A percentile compares a stretch with the other conserved stretches of the same genome.
phyloP scores from a whole-genome alignment of 208 protist species.

The Vickermania spadyakhi region DNA sequence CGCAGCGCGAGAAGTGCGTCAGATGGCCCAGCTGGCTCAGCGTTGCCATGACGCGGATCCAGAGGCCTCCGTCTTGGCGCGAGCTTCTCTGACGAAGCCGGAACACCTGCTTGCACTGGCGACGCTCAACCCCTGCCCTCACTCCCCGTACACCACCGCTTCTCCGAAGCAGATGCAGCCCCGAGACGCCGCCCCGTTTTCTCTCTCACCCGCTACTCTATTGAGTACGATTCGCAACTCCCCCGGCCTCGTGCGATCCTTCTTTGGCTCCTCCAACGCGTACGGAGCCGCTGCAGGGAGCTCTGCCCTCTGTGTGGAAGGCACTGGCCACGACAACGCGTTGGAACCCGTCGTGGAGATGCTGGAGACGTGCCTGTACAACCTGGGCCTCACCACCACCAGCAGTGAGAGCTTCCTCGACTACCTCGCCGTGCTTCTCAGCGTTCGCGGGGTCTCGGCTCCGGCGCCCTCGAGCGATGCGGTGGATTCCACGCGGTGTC shows the following conservation, averaged over 20 bases:
- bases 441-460: conserved; percentile 19
- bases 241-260: conserved; percentile 32
- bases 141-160: background rate
- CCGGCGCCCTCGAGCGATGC: conserved; percentile 17
- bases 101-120: background rate
- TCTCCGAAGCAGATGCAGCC: background rate
- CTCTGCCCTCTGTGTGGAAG: conserved; percentile 27
- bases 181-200: background rate
- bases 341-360: too few species aligned
- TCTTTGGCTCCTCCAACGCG: conserved; percentile 41
- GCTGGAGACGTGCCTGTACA: conserved; percentile 59
- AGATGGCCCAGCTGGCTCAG: conserved; percentile 16
- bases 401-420: conserved; percentile 26
- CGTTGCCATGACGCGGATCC: conserved; percentile 23
- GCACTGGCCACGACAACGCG: conserved; percentile 23
- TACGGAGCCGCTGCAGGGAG: conserved; percentile 25
- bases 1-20: background rate
- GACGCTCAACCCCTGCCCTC: background rate
- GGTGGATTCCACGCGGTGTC: background rate
- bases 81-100: conserved; percentile 7
- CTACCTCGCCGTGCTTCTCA: conserved; percentile 45
- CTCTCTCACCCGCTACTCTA: background rate
- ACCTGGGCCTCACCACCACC: conserved; percentile 53
- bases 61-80: conserved; percentile 34
- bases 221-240: background rate